phyloP scores from a whole-genome alignment of 2,329 filamentous ascomycete genomes.

The Stenocarpella maydis region DNA sequence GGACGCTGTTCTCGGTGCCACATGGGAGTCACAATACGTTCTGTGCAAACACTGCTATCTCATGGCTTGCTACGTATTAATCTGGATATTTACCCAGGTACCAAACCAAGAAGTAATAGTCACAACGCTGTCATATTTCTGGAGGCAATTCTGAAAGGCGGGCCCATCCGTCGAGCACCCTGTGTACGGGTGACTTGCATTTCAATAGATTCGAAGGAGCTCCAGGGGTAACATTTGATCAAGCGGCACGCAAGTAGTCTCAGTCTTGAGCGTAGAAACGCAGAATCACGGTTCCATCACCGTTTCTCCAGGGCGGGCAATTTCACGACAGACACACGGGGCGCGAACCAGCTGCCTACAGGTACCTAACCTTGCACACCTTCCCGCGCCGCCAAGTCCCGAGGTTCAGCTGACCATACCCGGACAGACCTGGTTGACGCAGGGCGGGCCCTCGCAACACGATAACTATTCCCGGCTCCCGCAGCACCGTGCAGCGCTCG shows the following conservation, averaged over 20 bases:
- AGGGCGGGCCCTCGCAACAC: not conserved
- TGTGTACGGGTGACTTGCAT: not conserved
- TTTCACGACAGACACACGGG: not conserved
- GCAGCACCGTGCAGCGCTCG: not conserved
- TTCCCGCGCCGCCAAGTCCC: not conserved
- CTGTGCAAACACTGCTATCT: no score
- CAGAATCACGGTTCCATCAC: not conserved
- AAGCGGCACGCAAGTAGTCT: not conserved
- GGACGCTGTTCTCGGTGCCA: no score
- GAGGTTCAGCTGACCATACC: not conserved
- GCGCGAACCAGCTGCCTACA: not conserved
- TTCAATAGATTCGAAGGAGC: not conserved
- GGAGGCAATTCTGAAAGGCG: no score
- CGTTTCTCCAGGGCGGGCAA: no score
- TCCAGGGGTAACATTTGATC: no score
- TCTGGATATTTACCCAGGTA: no score
- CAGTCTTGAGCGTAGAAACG: not conserved
- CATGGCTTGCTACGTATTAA: no score
- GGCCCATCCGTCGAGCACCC: no score
- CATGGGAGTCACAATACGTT: no score
- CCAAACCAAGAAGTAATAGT: no score
- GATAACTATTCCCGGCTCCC: not conserved
- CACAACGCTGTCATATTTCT: no score
- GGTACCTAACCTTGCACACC: not conserved
- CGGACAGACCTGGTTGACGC: not conserved